phyloP scores from a whole-genome alignment of 2,329 filamentous ascomycete species.

The Fusarium armeniacum region DNA sequence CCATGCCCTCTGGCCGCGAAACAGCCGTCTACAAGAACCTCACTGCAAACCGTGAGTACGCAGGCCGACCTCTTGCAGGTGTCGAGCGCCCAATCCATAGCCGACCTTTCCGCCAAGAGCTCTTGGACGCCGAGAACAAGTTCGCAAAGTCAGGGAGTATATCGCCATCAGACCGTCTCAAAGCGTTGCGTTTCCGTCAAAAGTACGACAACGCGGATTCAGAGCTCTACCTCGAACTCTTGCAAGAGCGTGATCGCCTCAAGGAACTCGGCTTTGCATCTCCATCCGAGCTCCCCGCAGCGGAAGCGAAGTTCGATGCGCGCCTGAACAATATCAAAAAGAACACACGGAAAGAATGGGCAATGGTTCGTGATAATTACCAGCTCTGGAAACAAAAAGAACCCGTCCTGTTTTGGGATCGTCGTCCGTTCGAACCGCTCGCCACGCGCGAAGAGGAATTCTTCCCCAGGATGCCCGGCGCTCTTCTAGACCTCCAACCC shows the following conservation, averaged over 20 bases:
- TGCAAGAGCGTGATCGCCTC: constrained; percentile 53
- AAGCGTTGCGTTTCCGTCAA: constrained; percentile 50
- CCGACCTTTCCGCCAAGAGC: constrained; percentile 60
- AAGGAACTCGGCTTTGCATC: constrained; percentile 34
- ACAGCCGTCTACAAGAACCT: constrained; percentile 49
- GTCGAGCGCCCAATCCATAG: constrained; percentile 49
- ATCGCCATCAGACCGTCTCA: constrained; percentile 42
- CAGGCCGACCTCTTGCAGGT: constrained; percentile 52
- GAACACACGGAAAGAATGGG: constrained; percentile 55
- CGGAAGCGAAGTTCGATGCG: constrained; percentile 55
- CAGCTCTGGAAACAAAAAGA: constrained; percentile 64
- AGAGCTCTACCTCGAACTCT: constrained; percentile 50
- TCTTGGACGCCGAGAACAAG: constrained; percentile 57
- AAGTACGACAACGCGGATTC: constrained; percentile 43
- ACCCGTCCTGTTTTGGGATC: constrained; percentile 75
- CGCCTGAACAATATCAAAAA: constrained; percentile 53
- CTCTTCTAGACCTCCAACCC: constrained; percentile 78
- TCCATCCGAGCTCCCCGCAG: constrained; percentile 47
- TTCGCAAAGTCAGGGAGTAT: constrained; percentile 27
- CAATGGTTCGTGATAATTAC: constrained; percentile 65
- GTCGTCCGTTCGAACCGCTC: constrained; percentile 78
- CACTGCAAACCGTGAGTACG: constrained; percentile 41
- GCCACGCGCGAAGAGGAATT: constrained; percentile 71
- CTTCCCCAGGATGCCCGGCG: constrained; percentile 70
- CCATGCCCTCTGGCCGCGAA: constrained; percentile 62